phyloP scores from a whole-genome alignment of 257 asterid species.

The Jacaranda copaia region DNA sequence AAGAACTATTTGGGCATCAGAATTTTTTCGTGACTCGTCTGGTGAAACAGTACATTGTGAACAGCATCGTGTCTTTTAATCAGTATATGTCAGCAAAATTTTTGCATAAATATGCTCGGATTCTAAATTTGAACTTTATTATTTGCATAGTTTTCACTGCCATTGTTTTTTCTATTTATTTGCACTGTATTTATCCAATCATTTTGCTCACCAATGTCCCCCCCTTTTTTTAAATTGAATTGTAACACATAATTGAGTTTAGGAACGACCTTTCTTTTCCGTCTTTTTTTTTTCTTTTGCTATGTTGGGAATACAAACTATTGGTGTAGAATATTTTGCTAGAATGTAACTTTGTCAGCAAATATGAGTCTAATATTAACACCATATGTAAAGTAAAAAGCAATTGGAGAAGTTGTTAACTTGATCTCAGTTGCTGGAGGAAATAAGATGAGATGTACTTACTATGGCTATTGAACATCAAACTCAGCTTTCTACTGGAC shows the following conservation, averaged over 20 bases:
- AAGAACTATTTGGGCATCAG: constrained; percentile 2
- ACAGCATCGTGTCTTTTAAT: constrained; percentile 11
- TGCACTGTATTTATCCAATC: neutral
- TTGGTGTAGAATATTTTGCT: constrained; percentile 1
- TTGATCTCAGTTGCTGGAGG: neutral
- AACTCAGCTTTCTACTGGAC: neutral
- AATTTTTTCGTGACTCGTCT: neutral
- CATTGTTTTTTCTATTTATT: neutral
- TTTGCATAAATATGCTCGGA: neutral
- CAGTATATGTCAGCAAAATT: neutral
- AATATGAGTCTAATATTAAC: no score
- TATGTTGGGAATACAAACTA: constrained; percentile 19
- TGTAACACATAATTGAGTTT: neutral
- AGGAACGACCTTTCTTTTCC: neutral
- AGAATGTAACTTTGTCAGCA: neutral
- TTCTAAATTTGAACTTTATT: neutral
- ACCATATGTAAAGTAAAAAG: constrained; percentile 2
- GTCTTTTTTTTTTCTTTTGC: neutral
- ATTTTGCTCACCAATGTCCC: neutral
- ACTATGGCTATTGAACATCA: constrained; percentile 8
- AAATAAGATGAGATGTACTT: neutral
- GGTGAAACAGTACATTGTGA: constrained; percentile 6
- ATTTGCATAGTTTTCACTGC: neutral
- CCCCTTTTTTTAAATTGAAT: neutral
- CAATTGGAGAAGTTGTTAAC: neutral